Base-by-base conservation (phyloP, 2,329 filamentous ascomycete species). In the Pseudocercospora crystallina region DNA sequence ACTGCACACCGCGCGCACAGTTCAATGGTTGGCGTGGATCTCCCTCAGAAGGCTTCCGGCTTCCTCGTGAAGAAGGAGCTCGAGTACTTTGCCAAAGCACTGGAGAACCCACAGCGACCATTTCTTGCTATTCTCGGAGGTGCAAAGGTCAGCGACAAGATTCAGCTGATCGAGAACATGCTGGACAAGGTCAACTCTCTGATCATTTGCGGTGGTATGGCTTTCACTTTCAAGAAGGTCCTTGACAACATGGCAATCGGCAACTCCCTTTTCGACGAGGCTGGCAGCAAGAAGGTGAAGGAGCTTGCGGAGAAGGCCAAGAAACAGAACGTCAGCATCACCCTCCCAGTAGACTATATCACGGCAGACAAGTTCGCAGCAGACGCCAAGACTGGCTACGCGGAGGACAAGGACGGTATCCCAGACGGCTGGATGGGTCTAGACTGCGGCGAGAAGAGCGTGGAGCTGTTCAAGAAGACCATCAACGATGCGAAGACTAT, bases 31-130 rank as follows among this genome's bases (percentile, higher is more conserved):
- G 94, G 94, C 68, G 82, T 96, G 59, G 85, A 96, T 62, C 86
- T 99, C 42, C 91, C 92, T 63, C 90, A 97, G 74, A 96, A 96
- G 81, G 94, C 94, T 8, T 89, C 92, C 50, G 94, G 94, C 58
- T 99, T 96, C 85, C 85, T 99, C 68, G 90, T 99, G 81, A 99
- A 99, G 87, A 99, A 97, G 82, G 94, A 99, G 77, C 87, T 99
- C 58, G 94, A 99, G 71, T 99, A 99, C 85, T 99, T 99, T 71
- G 94, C 94, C 60, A 84, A 96, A 80, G 94, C 90, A 34, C 87
- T 99, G 56, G 94, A 99, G 80, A 84, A 82, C 65, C 94, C 94
- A 56, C 81, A 95, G 78, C 86, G 92, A 50, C 94, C 94, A 56
- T 99, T 99, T 88, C 86, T 99, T 47, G 95, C 94, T 72, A 99